phyloP scores from a whole-genome alignment of 2,329 filamentous ascomycete genomes.

The Cordyceps pruinosa region DNA sequence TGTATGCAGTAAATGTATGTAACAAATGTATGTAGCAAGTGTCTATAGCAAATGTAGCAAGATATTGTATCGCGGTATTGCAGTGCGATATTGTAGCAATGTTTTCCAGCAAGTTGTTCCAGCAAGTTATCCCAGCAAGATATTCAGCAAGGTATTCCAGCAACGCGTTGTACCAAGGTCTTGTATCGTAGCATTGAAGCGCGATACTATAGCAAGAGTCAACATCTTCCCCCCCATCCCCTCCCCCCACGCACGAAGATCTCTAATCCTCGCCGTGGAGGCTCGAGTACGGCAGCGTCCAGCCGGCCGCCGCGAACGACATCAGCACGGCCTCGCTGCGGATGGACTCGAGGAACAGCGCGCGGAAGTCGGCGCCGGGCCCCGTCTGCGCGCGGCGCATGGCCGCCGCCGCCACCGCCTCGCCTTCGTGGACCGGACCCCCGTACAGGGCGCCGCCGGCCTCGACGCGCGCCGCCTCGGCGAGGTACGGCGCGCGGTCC shows the following conservation, averaged over 20 bases:
- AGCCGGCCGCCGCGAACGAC: not conserved
- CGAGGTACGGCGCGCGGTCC: not conserved
- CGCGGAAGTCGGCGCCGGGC: not conserved
- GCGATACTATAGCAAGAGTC: too few relatives aligned
- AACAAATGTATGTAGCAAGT: too few relatives aligned
- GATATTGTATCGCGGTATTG: too few relatives aligned
- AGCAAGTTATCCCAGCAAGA: too few relatives aligned
- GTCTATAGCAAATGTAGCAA: too few relatives aligned
- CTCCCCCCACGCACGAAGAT: not conserved
- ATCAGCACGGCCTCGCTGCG: not conserved
- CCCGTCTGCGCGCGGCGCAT: not conserved
- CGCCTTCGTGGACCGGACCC: not conserved
- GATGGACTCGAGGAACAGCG: not conserved
- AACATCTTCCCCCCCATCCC: not conserved
- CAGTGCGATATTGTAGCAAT: too few relatives aligned
- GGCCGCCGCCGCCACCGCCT: not conserved
- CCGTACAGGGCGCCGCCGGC: not conserved
- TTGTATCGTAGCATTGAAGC: too few relatives aligned
- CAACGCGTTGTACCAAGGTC: too few relatives aligned
- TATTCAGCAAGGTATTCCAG: too few relatives aligned
- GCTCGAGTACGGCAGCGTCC: not conserved
- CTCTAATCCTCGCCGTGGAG: not conserved
- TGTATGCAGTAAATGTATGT: too few relatives aligned
- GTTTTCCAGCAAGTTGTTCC: too few relatives aligned
- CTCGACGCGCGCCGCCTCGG: not conserved